Evolutionary conservation across 2,329 filamentous ascomycete genomes (phyloP).

Genomic region (Coniosporium tulheliwenetii): DNA sequence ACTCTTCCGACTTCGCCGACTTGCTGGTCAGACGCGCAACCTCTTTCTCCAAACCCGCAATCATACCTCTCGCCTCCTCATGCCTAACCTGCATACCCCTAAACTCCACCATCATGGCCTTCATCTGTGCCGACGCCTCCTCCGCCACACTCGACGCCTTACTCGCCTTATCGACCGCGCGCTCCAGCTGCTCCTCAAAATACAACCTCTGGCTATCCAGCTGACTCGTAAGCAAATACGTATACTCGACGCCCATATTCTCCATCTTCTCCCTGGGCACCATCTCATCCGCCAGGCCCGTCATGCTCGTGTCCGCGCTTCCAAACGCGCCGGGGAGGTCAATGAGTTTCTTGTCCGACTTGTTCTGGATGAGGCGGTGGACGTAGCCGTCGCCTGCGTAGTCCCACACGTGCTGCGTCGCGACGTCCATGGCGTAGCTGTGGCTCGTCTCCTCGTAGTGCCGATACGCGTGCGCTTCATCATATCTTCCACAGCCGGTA

Average conservation of each 20-base stretch:
- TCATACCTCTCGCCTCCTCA: constrained; percentile 32
- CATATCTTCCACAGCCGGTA: constrained; percentile 87
- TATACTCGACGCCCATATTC: constrained; percentile 84
- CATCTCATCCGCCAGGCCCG: constrained; percentile 40
- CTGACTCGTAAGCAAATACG: constrained; percentile 81
- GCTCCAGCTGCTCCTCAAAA: constrained; percentile 82
- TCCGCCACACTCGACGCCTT: constrained; percentile 55
- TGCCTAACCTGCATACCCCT: constrained; percentile 38
- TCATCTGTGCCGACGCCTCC: constrained; percentile 37
- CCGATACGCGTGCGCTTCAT: constrained; percentile 80
- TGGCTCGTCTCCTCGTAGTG: constrained; percentile 86
- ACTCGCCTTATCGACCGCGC: constrained; percentile 77
- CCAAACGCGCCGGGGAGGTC: constrained; percentile 53
- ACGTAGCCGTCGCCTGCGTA: constrained; percentile 94
- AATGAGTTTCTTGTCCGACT: constrained; percentile 81
- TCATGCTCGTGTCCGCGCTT: constrained; percentile 25
- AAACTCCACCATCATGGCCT: constrained; percentile 34
- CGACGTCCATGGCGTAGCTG: constrained; percentile 82
- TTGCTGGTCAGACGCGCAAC: constrained; percentile 51
- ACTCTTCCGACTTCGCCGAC: constrained; percentile 54
- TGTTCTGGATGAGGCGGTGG: constrained; percentile 85
- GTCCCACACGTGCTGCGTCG: constrained; percentile 94
- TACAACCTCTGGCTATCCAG: constrained; percentile 86
- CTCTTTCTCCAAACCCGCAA: constrained; percentile 59
- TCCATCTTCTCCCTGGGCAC: constrained; percentile 58